A percentile compares a stretch with the other conserved stretches of the same genome.
phyloP scores from a whole-genome alignment of 371 early-diverging fungal species.

The Actinomucor elegans region DNA sequence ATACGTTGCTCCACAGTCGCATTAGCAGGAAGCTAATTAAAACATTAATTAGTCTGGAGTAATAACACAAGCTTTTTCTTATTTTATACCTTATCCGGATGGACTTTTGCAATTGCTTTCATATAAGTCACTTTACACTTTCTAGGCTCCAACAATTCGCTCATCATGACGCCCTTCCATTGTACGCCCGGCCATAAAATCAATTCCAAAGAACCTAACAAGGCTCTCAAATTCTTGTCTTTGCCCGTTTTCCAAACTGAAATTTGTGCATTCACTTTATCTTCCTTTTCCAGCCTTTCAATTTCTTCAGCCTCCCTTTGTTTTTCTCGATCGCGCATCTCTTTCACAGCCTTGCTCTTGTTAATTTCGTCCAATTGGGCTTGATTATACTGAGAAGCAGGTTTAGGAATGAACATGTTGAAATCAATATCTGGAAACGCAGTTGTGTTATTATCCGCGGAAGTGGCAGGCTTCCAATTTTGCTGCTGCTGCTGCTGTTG shows the following conservation, averaged over 20 bases:
- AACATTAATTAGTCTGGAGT: not conserved
- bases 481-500: not conserved
- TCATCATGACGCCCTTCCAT: conserved; percentile 78
- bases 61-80: not conserved
- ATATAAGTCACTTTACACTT: conserved; percentile 92
- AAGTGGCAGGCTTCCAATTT: conserved; percentile 9
- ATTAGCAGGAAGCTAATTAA: conserved; percentile 42
- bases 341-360: conserved; percentile 61
- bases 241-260: conserved; percentile 81
- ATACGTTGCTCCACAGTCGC: conserved; percentile 79
- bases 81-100: conserved; percentile 89
- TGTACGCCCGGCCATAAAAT: conserved; percentile 77
- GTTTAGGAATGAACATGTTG: conserved; percentile 15
- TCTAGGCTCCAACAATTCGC: conserved; percentile 80
- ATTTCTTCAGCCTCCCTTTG: conserved; percentile 77
- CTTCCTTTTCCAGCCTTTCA: conserved; percentile 68
- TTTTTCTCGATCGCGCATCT: conserved; percentile 73
- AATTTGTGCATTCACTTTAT: conserved; percentile 77
- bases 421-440: conserved; percentile 27
- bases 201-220: conserved; percentile 80
- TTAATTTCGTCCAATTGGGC: conserved; percentile 26
- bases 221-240: conserved; percentile 86
- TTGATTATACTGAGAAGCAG: not conserved
- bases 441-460: not conserved
- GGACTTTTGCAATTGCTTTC: conserved; percentile 90